phyloP scores from a whole-genome alignment of 805 yeast species.

The Monosporozyma unispora region DNA sequence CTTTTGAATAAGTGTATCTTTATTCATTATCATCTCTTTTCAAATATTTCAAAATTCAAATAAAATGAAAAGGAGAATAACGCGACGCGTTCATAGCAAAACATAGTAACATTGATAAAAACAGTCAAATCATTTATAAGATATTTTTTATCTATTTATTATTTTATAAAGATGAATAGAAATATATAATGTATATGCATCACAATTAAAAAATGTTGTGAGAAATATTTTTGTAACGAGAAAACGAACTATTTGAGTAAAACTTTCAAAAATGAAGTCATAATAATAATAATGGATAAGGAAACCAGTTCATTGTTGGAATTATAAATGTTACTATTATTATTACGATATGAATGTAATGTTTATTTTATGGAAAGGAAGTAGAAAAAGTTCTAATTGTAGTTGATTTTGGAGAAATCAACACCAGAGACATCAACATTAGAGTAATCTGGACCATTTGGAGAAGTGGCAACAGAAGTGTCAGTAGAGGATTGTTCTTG shows the following conservation, averaged over 20 bases:
- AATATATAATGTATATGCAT: neutral
- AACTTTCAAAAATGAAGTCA: neutral
- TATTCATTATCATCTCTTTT: neutral
- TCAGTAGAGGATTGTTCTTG: neutral
- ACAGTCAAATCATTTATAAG: no score
- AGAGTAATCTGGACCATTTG: neutral
- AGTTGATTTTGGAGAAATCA: neutral
- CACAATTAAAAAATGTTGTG: neutral
- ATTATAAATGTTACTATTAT: no score
- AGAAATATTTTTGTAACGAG: neutral
- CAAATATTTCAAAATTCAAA: neutral
- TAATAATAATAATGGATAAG: neutral
- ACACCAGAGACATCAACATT: neutral
- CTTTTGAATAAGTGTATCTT: neutral
- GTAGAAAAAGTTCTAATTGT: neutral
- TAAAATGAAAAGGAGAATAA: neutral
- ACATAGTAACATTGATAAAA: no score
- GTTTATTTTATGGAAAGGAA: no score
- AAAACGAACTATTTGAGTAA: neutral
- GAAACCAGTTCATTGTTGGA: neutral
- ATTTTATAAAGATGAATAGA: neutral
- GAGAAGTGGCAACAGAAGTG: neutral
- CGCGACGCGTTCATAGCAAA: neutral
- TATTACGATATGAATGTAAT: no score
- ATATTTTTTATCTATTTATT: neutral